Base-by-base conservation (phyloP, 148 eudicot genomes). In the Salicornia ramosissima region DNA sequence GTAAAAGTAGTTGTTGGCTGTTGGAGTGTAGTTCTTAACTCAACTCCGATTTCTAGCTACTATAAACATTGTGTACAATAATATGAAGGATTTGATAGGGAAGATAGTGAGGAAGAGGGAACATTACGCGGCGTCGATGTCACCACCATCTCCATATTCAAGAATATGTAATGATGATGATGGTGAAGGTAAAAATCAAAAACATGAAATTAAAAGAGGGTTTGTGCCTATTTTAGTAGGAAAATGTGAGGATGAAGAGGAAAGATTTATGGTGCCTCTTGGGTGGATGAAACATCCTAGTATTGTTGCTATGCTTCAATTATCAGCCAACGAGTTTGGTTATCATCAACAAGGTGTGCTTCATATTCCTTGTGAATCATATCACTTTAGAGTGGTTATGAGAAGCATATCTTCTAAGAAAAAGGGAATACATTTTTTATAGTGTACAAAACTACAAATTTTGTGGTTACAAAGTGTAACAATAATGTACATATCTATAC, bases 211-310 rank as follows among this genome's bases (percentile, higher is more conserved):
- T 33, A 62, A 6, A 12, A 51, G 46, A 51, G 75, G 75, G 18
- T 63, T 15, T 19, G 75, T 71, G 60, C 75, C 75, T 36, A 28
- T 71, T 50, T 33, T 71, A 47, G 68, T 71, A 9, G 75, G 75
- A 2, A 63, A 47, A 3, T 61, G 42, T 51, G 60, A 62, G 16
- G 51, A 62, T 15, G 68, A 71, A 18, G 61, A 71, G 26, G 75
- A 71, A 28, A 71, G 68, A 33, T 71, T 71, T 63, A 71, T 71
- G 75, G 75, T 71, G 14, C 75, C 75, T 10, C 29, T 65, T 34
- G 40, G 28, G 51, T 63, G 65, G 25, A 71, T 71, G 51, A 62
- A 55, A 9, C 75, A 71, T 71, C 55, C 60, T 50, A 50, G 16
- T 63, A 63, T 71, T 10, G 26, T 63, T 63, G 22, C 15, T 36